These are phyloP conservation scores for Malassezia sympodialis DNA, from an alignment of 1,284 basidiomycete species.

Conservation along the genomic window DNA sequence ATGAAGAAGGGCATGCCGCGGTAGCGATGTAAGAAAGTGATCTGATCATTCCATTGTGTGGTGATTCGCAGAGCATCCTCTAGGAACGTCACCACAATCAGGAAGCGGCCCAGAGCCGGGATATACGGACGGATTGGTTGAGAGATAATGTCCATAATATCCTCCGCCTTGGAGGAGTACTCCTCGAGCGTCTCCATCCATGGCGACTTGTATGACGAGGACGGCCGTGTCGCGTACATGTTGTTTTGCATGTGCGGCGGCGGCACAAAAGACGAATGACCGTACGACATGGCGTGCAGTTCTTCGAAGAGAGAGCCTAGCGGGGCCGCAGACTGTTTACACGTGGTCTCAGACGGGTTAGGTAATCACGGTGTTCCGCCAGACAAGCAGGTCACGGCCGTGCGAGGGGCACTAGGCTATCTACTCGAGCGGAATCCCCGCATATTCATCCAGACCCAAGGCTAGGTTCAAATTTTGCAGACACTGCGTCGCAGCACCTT, in stretches of 20 bases:
- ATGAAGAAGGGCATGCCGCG: conserved; percentile 88
- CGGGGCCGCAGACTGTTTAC: neutral
- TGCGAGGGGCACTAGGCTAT: neutral
- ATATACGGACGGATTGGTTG: conserved; percentile 90
- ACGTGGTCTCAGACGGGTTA: neutral
- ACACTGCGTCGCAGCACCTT: conserved; percentile 96
- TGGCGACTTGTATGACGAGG: conserved; percentile 11
- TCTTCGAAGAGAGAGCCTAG: neutral
- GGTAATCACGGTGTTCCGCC: neutral
- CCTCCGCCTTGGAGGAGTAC: conserved; percentile 67
- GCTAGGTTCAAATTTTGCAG: conserved; percentile 90
- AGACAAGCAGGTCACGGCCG: neutral
- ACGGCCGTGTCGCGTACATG: neutral
- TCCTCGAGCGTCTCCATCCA: conserved; percentile 71
- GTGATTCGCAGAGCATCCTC: conserved; percentile 90
- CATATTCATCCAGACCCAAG: conserved; percentile 80
- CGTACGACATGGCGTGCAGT: conserved; percentile 13
- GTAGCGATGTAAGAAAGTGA: conserved; percentile 59
- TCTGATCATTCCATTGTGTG: conserved; percentile 90
- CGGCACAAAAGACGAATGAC: conserved; percentile 15
- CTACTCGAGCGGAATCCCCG: conserved; percentile 57
- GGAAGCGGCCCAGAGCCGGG: conserved; percentile 85
- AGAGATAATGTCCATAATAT: conserved; percentile 79
- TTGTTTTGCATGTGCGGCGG: conserved; percentile 9
- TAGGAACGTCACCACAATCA: conserved; percentile 96